Evolutionary conservation across 2,329 filamentous ascomycete species (phyloP).

Genomic region (Delphinella strobiligena): DNA sequence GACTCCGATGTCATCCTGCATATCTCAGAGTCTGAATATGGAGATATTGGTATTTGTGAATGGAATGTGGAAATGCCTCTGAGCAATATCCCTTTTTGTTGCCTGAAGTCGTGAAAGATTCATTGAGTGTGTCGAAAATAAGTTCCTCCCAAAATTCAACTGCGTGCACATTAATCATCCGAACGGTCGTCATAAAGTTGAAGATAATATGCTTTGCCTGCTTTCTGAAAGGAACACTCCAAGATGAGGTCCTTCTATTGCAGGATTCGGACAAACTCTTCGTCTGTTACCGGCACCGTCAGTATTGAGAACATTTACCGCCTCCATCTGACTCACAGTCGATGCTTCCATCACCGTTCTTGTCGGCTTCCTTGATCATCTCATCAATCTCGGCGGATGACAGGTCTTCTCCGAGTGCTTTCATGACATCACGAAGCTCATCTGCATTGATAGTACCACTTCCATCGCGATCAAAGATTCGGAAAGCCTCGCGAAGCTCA

Average conservation of each 20-base stretch:
- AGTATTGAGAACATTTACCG: not conserved
- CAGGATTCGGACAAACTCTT: constrained; percentile 7
- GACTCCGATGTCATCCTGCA: no score
- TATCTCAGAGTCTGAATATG: no score
- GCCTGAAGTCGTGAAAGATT: no score
- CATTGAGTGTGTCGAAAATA: no score
- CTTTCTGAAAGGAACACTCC: no score
- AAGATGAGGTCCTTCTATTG: not conserved
- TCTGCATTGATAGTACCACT: constrained; percentile 6
- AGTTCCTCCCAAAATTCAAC: no score
- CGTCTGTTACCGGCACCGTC: not conserved
- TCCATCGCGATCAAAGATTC: constrained; percentile 5
- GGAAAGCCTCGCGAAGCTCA: constrained; percentile 4
- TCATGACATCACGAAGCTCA: constrained; percentile 7
- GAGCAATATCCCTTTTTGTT: no score
- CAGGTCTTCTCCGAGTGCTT: constrained; percentile 4
- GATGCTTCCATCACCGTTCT: constrained; percentile 7
- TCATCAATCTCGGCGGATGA: constrained; percentile 5
- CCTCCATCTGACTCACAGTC: constrained; percentile 4
- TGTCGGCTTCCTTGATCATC: constrained; percentile 7
- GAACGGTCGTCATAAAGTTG: not conserved
- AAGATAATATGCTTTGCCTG: no score
- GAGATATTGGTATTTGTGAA: no score
- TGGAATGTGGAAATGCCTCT: no score
- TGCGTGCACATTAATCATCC: no score